A percentile compares a stretch with the other conserved stretches of the same genome.
Evolutionary conservation across 2,329 filamentous ascomycete genomes (phyloP).

Genomic region (Aspergillus felis): DNA sequence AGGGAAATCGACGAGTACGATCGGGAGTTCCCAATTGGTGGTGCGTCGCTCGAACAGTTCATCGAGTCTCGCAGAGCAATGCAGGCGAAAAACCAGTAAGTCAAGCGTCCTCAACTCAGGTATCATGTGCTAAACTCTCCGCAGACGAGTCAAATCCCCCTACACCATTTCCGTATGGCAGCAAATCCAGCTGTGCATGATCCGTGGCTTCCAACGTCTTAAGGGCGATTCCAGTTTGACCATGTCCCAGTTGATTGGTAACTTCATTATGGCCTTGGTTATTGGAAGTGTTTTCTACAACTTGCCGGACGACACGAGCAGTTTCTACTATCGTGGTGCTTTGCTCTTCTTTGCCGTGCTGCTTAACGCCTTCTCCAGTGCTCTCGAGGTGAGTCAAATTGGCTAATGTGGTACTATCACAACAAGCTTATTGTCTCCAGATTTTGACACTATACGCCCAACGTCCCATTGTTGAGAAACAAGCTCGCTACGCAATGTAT

Average conservation of each 20-base stretch:
- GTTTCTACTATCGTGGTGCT: constrained; percentile 75
- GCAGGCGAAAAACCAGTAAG: constrained; percentile 39
- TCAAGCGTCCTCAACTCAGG: neutral
- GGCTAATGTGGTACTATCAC: neutral
- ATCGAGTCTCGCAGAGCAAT: constrained; percentile 40
- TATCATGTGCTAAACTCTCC: constrained; percentile 1
- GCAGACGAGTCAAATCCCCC: constrained; percentile 64
- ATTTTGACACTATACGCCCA: constrained; percentile 84
- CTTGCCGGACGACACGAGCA: constrained; percentile 58
- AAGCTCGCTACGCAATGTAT: constrained; percentile 79
- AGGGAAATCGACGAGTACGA: constrained; percentile 45
- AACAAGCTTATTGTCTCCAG: constrained; percentile 29
- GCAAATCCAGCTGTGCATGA: constrained; percentile 74
- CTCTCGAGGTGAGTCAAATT: constrained; percentile 57
- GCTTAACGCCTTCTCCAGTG: constrained; percentile 78
- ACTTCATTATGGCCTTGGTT: constrained; percentile 72
- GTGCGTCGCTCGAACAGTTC: constrained; percentile 39
- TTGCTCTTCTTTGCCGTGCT: constrained; percentile 84
- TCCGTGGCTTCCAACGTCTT: constrained; percentile 74
- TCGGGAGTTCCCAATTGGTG: constrained; percentile 40
- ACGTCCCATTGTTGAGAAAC: constrained; percentile 89
- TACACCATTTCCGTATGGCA: constrained; percentile 75
- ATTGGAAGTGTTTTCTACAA: constrained; percentile 80
- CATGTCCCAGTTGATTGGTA: constrained; percentile 61
- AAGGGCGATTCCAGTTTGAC: constrained; percentile 73